A percentile compares a stretch with the other conserved stretches of the same genome.
Evolutionary conservation across 2,329 filamentous ascomycete genomes (phyloP).

Genomic region (Alternaria novae-zelandiae): DNA sequence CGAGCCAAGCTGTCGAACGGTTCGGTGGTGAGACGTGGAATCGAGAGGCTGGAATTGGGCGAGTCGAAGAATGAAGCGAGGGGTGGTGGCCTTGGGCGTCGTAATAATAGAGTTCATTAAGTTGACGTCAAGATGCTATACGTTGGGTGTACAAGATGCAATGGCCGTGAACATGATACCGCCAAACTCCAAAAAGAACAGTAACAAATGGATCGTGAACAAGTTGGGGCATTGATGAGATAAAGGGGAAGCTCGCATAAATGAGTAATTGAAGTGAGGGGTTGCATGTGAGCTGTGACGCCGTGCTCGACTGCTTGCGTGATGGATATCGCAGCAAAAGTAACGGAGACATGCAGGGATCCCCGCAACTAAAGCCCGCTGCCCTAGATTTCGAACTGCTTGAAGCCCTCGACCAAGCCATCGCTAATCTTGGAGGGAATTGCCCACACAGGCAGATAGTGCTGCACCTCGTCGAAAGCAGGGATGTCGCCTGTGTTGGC

Average conservation of each 20-base stretch:
- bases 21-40: slow-evolving; percentile 5
- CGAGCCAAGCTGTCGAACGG: slow-evolving; percentile 7
- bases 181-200: slow-evolving; percentile 6
- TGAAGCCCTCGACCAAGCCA: slow-evolving; percentile 82
- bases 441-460: slow-evolving; percentile 81
- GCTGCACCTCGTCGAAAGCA: slow-evolving; percentile 78
- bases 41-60: neutral
- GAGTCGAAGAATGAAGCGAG: neutral
- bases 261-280: slow-evolving; percentile 32
- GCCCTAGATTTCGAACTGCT: slow-evolving; percentile 60
- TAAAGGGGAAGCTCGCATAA: slow-evolving; percentile 10
- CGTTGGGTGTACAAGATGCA: slow-evolving; percentile 9
- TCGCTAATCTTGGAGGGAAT: slow-evolving; percentile 76
- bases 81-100: neutral
- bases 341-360: slow-evolving; percentile 39
- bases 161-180: slow-evolving; percentile 7
- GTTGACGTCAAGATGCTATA: slow-evolving; percentile 22
- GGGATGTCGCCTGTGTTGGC: slow-evolving; percentile 79
- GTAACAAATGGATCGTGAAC: neutral
- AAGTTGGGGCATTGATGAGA: slow-evolving; percentile 8
- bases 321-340: slow-evolving; percentile 43
- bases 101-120: slow-evolving; percentile 35
- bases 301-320: slow-evolving; percentile 38
- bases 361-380: slow-evolving; percentile 16
- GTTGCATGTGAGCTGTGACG: slow-evolving; percentile 31